Conservation (phyloP, 139 green algal genomes). For the Diplosphaera chodatii region DNA sequence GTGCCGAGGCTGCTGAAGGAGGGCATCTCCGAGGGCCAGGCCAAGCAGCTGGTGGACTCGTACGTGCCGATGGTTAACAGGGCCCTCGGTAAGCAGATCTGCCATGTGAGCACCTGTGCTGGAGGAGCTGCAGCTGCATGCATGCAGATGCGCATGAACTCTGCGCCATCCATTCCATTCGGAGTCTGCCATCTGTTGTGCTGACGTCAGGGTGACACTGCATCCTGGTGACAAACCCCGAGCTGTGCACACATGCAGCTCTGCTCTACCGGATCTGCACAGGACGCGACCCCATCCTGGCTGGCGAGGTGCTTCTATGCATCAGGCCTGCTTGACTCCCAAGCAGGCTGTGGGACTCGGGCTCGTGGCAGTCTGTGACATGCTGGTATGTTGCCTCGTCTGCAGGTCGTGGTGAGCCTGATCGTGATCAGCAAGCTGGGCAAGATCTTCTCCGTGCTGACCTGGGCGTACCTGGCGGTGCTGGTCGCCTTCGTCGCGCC, state of each 20-base stretch:
- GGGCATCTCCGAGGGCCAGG: not conserved
- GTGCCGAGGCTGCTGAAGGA: not conserved
- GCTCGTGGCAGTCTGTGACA: not conserved
- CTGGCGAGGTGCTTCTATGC: conserved; percentile 3
- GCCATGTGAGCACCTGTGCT: too few species aligned
- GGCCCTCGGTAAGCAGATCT: not conserved
- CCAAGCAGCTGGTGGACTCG: not conserved
- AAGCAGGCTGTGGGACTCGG: not conserved
- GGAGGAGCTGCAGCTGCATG: too few species aligned
- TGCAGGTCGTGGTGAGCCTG: conserved; percentile 18
- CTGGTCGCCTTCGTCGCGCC: conserved; percentile 24
- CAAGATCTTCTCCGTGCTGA: conserved; percentile 16
- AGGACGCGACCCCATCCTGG: conserved; percentile 5
- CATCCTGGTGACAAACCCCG: too few species aligned
- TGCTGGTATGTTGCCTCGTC: too few species aligned
- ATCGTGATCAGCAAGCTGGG: conserved; percentile 31
- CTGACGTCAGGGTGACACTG: too few species aligned
- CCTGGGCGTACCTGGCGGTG: conserved; percentile 8
- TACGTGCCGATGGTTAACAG: not conserved
- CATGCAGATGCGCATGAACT: too few species aligned
- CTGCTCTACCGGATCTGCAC: not conserved
- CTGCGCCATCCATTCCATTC: too few species aligned
- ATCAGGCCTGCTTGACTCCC: not conserved
- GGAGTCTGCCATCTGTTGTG: too few species aligned
- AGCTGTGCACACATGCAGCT: not conserved